Conservation (phyloP, 129 eudicot genomes). For the Chrysanthemum lavandulifolium region DNA sequence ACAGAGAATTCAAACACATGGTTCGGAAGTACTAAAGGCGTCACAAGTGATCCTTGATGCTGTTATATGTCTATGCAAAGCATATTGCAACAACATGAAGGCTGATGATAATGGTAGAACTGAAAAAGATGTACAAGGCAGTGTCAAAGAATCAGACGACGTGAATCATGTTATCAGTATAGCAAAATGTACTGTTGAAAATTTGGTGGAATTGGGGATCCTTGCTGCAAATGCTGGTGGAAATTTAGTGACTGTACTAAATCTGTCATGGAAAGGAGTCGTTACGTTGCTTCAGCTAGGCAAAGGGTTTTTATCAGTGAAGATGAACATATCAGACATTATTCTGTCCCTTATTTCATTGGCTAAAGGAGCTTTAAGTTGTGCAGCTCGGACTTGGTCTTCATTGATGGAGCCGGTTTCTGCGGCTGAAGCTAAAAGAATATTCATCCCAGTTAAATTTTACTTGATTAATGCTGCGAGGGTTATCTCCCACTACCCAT, state of each 20-base stretch:
- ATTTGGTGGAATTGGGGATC: conserved; percentile 69
- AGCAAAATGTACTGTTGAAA: conserved; percentile 55
- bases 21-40: conserved; percentile 62
- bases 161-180: conserved; percentile 44
- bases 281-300: conserved; percentile 84
- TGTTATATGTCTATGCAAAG: conserved; percentile 62
- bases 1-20: conserved; percentile 54
- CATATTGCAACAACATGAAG: conserved; percentile 53
- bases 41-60: conserved; percentile 66
- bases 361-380: conserved; percentile 62
- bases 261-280: conserved; percentile 98
- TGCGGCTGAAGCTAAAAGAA: conserved; percentile 69
- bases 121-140: conserved; percentile 26
- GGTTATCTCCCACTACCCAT: conserved; percentile 78
- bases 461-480: conserved; percentile 91
- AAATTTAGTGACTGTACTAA: conserved; percentile 64
- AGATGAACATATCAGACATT: conserved; percentile 58
- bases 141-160: conserved; percentile 31
- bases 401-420: conserved; percentile 44
- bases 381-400: conserved; percentile 79
- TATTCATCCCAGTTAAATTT: conserved; percentile 82
- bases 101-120: conserved; percentile 43
- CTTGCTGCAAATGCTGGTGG: conserved; percentile 91
- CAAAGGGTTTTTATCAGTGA: conserved; percentile 57
- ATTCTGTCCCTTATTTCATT: conserved; percentile 65